These are phyloP conservation scores for Penicillium longicatenatum DNA, from an alignment of 495 filamentous ascomycete genomes.

Conservation along the genomic window DNA sequence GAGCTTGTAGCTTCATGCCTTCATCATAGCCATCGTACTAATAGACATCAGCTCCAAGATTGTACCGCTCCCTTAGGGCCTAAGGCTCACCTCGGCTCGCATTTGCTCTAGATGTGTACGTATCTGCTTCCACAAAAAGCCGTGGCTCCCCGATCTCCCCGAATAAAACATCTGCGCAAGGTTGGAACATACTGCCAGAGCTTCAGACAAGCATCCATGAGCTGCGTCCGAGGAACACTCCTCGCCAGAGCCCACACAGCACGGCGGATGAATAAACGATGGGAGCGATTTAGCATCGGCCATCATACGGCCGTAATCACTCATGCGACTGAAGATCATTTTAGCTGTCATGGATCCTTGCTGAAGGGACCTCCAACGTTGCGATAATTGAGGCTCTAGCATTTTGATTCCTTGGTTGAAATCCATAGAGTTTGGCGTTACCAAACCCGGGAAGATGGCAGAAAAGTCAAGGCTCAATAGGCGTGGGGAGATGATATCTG, in stretches of 20 bases:
- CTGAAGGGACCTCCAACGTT: background rate
- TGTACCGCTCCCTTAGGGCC: background rate
- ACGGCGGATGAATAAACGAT: conserved; percentile 3
- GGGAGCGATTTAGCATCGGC: conserved; percentile 5
- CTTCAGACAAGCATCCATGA: conserved; percentile 4
- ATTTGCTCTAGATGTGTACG: background rate
- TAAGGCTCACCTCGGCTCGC: background rate
- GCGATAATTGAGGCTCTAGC: background rate
- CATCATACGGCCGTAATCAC: conserved; percentile 3
- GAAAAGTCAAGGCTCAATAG: background rate
- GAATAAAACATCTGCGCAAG: conserved; percentile 1
- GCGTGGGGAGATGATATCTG: background rate
- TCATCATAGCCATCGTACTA: background rate
- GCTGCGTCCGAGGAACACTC: background rate
- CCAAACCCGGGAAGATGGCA: background rate
- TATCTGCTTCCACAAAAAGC: background rate
- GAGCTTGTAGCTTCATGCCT: background rate
- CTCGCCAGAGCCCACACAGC: background rate
- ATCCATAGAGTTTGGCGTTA: background rate
- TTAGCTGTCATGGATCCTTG: conserved; percentile 5
- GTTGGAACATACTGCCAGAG: conserved; percentile 2
- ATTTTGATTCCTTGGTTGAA: background rate
- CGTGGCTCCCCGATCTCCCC: background rate
- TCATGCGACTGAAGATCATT: conserved; percentile 5
- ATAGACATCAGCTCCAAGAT: background rate